Base-by-base conservation (phyloP, 1,139 yeast genomes). In the Sugiyamaella grinbergsii region DNA sequence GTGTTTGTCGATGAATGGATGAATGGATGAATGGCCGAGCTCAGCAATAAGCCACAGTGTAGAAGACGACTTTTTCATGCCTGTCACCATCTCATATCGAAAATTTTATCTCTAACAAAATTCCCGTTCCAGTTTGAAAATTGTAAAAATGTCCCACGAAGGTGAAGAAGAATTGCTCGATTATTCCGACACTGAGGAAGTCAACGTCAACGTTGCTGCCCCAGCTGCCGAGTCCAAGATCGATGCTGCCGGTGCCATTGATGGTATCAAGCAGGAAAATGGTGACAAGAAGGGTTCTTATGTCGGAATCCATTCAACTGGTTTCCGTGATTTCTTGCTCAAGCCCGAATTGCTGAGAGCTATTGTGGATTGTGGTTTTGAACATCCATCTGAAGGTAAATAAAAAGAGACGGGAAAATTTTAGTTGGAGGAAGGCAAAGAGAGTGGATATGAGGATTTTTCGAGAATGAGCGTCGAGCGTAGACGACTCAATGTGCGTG, bases 91-190 rank as follows among this genome's bases (percentile, higher is more conserved):
- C n/a, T n/a, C n/a, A n/a, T n/a, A n/a, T n/a, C n/a, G n/a, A n/a
- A n/a, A n/a, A n/a, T n/a, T n/a, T n/a, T n/a, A n/a, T n/a, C n/a
- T n/a, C n/a, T n/a, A n/a, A n/a, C n/a, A n/a, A n/a, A n/a, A n/a
- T n/a, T n/a, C n/a, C 29, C 13, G 5, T 31, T 31, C 23, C 6
- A 8, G 24, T 28, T 36, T 34, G 24, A 36, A 32, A 26, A 11
- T 18, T 16, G 11, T 19, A 45, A 57, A 48, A 48, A 64, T 65
- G 68, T 65, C 94, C 49, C 85, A 87, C 85, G 95, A 88, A 81
- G 95, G 95, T 68, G 98, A 91, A 85, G 98, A 91, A 86, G 98
- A 93, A 80, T 82, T 91, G 71, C 84, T 93, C 76, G 98, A 91
- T 73, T 91, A 93, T 81, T 90, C 97, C 71, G 98, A 93, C 71